Evolutionary conservation across 306 rosid genomes (phyloP), one percentile per base, ranked within the genome.

Genomic region (Trifolium pratense): DNA sequence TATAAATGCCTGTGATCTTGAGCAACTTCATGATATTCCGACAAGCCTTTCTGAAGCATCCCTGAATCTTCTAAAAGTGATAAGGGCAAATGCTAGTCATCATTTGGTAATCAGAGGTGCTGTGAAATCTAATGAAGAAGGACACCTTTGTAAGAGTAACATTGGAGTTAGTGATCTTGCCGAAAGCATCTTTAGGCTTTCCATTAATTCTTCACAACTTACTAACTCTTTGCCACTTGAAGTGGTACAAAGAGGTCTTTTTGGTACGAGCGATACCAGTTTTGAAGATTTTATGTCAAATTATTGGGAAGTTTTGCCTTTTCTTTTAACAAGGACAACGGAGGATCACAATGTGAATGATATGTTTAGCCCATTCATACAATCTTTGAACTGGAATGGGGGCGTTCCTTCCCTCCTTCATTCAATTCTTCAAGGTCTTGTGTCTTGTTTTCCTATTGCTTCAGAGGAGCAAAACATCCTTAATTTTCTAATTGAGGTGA

Each of bases 401-500:
- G n/a, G 65, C 10, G 78, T 51, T 79, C 83, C 90, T 48, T 85
- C 86, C 78, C 84, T 85, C 55, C 64, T 92, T 67, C 80, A 89
- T 52, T 72, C 92, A 31, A 69, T 83, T 55, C 91, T 90, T 79
- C 82, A 26, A 49, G 83, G 76, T 67, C 67, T 81, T 17, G 89
- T 85, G 78, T 87, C 98, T 68, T 92, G 96, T 86, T 83, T 83
- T 42, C 98, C 96, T 46, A 84, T 88, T 79, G 88, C 92, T 77
- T 88, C 92, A 16, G 96, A 90, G 80, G 98, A 92, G 80, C 71
- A 84, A 9, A 83, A 86, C 71, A 86, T 90, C 60, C 84, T 84
- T 58, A 75, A 74, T 76, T 92, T 88, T 72, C 57, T 92, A 70
- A 84, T 77, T 59, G 96, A 90, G 78, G 89, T 75, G 68, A 84